These are phyloP conservation scores for Alternaria sp. DNA, from an alignment of 2,329 filamentous ascomycete genomes.

Conservation along the genomic window DNA sequence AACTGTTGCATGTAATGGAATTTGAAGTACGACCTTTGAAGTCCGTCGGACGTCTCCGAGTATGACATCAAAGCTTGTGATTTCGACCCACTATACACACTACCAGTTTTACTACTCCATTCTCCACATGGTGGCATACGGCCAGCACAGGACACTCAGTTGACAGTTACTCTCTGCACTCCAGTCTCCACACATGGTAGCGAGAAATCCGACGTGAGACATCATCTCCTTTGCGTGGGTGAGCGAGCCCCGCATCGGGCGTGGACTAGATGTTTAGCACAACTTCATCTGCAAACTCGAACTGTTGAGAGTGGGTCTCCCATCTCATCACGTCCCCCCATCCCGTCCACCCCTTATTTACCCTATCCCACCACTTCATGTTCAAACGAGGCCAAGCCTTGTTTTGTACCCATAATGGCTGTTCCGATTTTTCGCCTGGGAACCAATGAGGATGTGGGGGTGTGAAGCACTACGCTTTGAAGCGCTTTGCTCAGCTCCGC, in stretches of 20 bases:
- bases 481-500: conserved; percentile 1
- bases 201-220: conserved; percentile 3
- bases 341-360: conserved; percentile 3
- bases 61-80: conserved; percentile 10
- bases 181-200: conserved; percentile 13
- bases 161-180: conserved; percentile 13
- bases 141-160: conserved; percentile 4
- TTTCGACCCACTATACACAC: conserved; percentile 3
- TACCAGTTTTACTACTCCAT: conserved; percentile 12
- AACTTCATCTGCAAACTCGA: conserved; percentile 17
- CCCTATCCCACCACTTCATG: conserved; percentile 3
- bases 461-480: not conserved
- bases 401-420: not conserved
- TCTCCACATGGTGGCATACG: conserved; percentile 13
- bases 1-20: not conserved
- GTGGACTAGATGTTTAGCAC: not conserved
- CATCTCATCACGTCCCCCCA: not conserved
- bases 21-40: not conserved
- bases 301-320: conserved; percentile 33
- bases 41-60: conserved; percentile 8
- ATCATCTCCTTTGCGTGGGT: not conserved
- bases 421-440: not conserved
- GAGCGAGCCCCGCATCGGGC: conserved; percentile 3
- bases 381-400: not conserved
- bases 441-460: not conserved